Conservation (phyloP, 805 yeast genomes). For the Hanseniaspora guilliermondii region DNA sequence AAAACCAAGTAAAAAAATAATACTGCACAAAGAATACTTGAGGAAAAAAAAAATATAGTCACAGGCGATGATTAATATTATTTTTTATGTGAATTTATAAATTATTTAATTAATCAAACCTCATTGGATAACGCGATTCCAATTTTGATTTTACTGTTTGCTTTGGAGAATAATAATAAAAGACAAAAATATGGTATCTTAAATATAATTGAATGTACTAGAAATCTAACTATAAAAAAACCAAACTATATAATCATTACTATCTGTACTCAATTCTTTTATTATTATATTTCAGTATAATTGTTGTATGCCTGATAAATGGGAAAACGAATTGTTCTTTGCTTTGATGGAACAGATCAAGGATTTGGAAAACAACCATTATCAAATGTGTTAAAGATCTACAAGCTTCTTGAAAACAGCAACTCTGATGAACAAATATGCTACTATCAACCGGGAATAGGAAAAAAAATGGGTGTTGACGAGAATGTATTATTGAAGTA, state of each 20-base stretch:
- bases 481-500: slow-evolving; percentile 14
- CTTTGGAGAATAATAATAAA: no score
- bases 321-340: slow-evolving; percentile 37
- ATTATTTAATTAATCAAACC: neutral
- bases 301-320: neutral
- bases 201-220: no score
- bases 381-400: slow-evolving; percentile 43
- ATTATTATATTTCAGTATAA: no score
- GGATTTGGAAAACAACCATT: slow-evolving; percentile 45
- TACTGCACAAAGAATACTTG: neutral
- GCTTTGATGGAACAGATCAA: slow-evolving; percentile 53
- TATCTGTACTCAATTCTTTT: no score
- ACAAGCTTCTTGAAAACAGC: slow-evolving; percentile 39
- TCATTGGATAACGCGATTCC: no score
- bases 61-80: neutral
- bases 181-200: no score
- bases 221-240: no score
- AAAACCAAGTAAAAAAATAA: neutral
- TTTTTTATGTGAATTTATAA: no score
- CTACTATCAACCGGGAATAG: slow-evolving; percentile 60
- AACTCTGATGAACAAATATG: slow-evolving; percentile 35
- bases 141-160: no score
- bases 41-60: neutral
- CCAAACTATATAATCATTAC: no score
- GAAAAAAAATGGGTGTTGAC: slow-evolving; percentile 38